A percentile compares a stretch with the other conserved stretches of the same genome.
Evolutionary conservation across 2,329 filamentous ascomycete genomes (phyloP).

Genomic region (Colletotrichum coccodes): DNA sequence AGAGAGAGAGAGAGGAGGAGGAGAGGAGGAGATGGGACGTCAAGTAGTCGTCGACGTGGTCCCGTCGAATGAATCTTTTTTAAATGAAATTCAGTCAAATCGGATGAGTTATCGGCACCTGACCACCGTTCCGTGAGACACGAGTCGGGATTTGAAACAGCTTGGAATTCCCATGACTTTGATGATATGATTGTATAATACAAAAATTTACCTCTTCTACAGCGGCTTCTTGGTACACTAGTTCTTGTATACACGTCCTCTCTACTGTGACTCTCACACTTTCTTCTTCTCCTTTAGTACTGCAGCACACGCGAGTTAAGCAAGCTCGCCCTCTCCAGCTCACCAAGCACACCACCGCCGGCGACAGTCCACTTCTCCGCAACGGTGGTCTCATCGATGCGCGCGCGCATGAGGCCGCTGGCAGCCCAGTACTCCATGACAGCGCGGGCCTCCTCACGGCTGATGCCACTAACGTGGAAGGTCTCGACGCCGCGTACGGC

Average conservation of each 20-base stretch:
- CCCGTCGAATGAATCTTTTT: not conserved
- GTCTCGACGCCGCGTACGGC: slow-evolving; percentile 61
- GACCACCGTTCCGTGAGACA: not conserved
- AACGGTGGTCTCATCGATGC: slow-evolving; percentile 76
- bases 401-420: slow-evolving; percentile 80
- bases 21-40: no score
- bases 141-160: not conserved
- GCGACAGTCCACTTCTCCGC: slow-evolving; percentile 86
- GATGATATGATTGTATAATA: slow-evolving; percentile 27
- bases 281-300: not conserved
- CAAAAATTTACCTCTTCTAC: slow-evolving; percentile 11
- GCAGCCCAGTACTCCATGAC: slow-evolving; percentile 95
- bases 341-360: slow-evolving; percentile 84
- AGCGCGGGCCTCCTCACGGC: slow-evolving; percentile 77
- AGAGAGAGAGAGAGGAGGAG: no score
- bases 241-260: slow-evolving; percentile 18
- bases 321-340: slow-evolving; percentile 78
- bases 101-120: not conserved
- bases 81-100: not conserved
- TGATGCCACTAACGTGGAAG: slow-evolving; percentile 73
- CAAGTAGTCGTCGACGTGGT: not conserved
- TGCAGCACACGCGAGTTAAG: slow-evolving; percentile 55
- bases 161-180: slow-evolving; percentile 11
- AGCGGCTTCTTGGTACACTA: slow-evolving; percentile 25
- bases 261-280: not conserved